These are phyloP conservation scores for Epichloe gansuensis DNA, from an alignment of 2,329 filamentous ascomycete genomes.

Conservation along the genomic window DNA sequence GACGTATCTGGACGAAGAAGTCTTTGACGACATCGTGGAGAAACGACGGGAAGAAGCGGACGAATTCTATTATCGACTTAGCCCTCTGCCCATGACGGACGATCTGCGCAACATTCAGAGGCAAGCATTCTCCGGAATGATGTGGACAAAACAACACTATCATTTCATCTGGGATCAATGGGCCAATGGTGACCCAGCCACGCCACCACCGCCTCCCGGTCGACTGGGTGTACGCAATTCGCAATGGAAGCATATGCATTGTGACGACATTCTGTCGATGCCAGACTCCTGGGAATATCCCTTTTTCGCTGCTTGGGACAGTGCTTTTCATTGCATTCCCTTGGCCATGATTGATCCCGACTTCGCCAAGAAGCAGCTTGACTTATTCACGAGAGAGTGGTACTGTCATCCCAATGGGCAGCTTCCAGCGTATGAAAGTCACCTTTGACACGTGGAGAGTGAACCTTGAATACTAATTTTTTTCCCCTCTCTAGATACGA, in stretches of 20 bases:
- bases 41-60: slow-evolving; percentile 80
- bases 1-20: slow-evolving; percentile 78
- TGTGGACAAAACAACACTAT: slow-evolving; percentile 98
- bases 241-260: slow-evolving; percentile 88
- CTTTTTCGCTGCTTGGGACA: slow-evolving; percentile 96
- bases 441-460: background rate
- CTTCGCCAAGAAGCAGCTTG: slow-evolving; percentile 95
- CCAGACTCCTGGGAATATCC: slow-evolving; percentile 98
- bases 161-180: slow-evolving; percentile 96
- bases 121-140: slow-evolving; percentile 90
- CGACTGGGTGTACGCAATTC: slow-evolving; percentile 74
- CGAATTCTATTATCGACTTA: slow-evolving; percentile 90
- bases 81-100: slow-evolving; percentile 84
- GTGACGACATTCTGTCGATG: slow-evolving; percentile 95
- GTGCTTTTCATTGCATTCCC: slow-evolving; percentile 91
- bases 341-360: slow-evolving; percentile 96
- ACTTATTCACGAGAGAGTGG: slow-evolving; percentile 93
- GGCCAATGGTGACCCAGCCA: slow-evolving; percentile 84
- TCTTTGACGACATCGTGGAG: slow-evolving; percentile 84
- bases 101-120: slow-evolving; percentile 91
- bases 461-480: slow-evolving; percentile 7
- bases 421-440: slow-evolving; percentile 58
- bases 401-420: slow-evolving; percentile 98
- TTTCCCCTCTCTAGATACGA: slow-evolving; percentile 44
- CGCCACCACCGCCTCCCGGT: slow-evolving; percentile 71